Evolutionary conservation across 345 rosid species (phyloP), one percentile per base, ranked within the genome.

Genomic region (Isatis tinctoria): DNA sequence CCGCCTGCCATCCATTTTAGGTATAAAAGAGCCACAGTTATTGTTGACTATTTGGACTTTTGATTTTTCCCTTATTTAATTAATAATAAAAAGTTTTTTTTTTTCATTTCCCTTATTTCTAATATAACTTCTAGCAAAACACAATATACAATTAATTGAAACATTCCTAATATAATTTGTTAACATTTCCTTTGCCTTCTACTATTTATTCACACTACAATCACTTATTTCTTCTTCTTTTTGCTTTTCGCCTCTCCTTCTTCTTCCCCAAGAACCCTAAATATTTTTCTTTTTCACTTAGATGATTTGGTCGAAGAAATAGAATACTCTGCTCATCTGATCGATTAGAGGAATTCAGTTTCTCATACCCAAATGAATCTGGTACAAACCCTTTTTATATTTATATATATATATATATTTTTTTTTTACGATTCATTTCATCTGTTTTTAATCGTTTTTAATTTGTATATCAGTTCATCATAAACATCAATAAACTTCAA

Each of bases 31-130:
- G 71, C 35, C 59, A 76, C 75, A 76, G 75, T 70, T 76, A 56
- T 64, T 77, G 72, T 77, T 77, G 76, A 77, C 72, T 77, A 36
- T 28, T 16, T 20, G 24, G 76, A 76, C 75, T 76, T 76, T 70
- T 64, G 75, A 47, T 70, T 26, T 74, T 76, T 26, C 75, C 75
- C 70, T 41, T 41, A 35, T 53, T 58, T 62, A 20, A n/a, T 14
- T 18, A 35, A 33, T 74, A 26, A 18, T 39, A 58, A 43, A 54
- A 74, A 60, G 13, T 4, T 45, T 17, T 41, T 45, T 17, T 41
- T 37, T 20, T 54, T 53, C 35, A 18, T 14, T 76, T 60, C 52
- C 64, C 73, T 47, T 67, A 44, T 73, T 12, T 35, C 28, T 22
- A 54, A 57, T 22, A 74, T 67, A n/a, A 16, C 39, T 74, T 32